Evolutionary conservation across 2,329 filamentous ascomycete genomes (phyloP), one percentile per base, ranked within the genome.

Genomic region (Botrytis fabae): DNA sequence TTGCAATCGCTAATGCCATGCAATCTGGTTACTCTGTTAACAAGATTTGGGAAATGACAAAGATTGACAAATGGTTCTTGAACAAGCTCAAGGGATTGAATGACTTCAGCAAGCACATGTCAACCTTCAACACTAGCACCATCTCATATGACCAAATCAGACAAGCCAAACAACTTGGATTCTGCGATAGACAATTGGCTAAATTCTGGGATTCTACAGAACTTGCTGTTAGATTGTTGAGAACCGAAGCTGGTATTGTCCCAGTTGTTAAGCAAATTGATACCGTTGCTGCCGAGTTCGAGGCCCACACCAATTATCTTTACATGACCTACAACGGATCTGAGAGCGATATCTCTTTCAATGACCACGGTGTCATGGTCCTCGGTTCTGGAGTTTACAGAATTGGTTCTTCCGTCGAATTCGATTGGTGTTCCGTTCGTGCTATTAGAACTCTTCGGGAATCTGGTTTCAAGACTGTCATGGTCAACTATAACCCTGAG

Each of bases 41-140:
- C 77, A 91, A 88, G 82, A 88, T 99, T n/a, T 94, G 98, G 81
- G 94, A 98, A 10, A 86, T 99, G 78, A 97, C 93, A 84, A 98
- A 97, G 88, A 99, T 99, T 80, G 96, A 98, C 86, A 97, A 97
- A 85, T 98, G 96, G 96, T 99, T 99, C 87, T 85, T 99, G 79
- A 90, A 98, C 90, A 98, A 99, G 89, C 90, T 99, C 69, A 91
- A 97, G 85, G 98, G 98, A 86, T 93, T 99, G 79, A 96, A 97
- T 71, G 90, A 98, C 83, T 95, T 69, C n/a, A 57, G 65, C 65
- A 42, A 69, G n/a, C 65, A 69, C 16, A 69, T 57, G 65, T 69
- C 48, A 42, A 69, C 65, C 48, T 69, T 69, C 48, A 69, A 28
- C 38, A 69, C 65, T 92, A 91, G 92, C 85, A 93, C 92, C 74